These are phyloP conservation scores for Inonotus hispidus DNA, from an alignment of 1,284 basidiomycete genomes.

Conservation along the genomic window DNA sequence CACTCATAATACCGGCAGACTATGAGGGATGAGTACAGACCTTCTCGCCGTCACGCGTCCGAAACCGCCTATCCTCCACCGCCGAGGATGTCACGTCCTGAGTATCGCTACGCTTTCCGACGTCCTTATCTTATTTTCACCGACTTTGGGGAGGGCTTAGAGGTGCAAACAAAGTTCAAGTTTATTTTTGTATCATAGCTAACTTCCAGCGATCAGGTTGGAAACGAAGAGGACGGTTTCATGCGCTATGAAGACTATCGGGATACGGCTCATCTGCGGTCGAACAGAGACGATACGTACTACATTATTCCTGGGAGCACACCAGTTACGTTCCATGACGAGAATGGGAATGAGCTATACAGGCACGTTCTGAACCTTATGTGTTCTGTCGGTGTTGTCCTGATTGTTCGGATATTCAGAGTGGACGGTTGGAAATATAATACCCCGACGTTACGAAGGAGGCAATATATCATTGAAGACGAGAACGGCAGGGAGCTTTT, in stretches of 20 bases:
- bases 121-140: constrained; percentile 19
- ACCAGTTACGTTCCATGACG: constrained; percentile 19
- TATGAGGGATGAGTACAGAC: not conserved
- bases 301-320: constrained; percentile 20
- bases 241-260: constrained; percentile 24
- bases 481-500: constrained; percentile 59
- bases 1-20: not conserved
- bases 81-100: not conserved
- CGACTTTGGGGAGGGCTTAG: constrained; percentile 18
- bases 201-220: constrained; percentile 14
- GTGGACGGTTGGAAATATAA: constrained; percentile 27
- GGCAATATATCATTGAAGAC: constrained; percentile 69
- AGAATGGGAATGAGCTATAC: constrained; percentile 16
- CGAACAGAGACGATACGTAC: constrained; percentile 16
- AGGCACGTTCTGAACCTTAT: constrained; percentile 7
- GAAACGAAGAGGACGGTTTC: constrained; percentile 24
- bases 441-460: constrained; percentile 54
- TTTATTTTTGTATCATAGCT: not conserved
- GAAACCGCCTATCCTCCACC: not conserved
- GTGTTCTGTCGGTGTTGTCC: not conserved
- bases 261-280: constrained; percentile 13
- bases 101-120: not conserved
- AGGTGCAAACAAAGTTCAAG: constrained; percentile 11
- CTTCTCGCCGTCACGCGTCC: not conserved
- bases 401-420: constrained; percentile 24